Percentiles rank a stretch among this genome's conserved stretches.
Conservation (phyloP, 2,329 filamentous ascomycete genomes). For the Penicillium capsulatum region DNA sequence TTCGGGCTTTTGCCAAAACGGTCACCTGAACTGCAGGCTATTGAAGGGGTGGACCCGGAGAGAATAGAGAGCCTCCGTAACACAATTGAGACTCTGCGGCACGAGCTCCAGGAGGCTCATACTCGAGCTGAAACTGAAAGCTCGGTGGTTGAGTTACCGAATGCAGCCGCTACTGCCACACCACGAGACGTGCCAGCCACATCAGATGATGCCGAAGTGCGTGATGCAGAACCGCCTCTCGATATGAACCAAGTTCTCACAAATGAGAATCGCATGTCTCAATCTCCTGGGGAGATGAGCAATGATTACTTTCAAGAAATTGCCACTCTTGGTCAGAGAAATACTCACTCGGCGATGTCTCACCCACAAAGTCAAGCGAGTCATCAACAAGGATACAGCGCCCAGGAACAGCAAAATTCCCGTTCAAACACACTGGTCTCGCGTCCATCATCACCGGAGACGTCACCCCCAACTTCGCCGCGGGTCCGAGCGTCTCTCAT, state of each 20-base stretch:
- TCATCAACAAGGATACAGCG: constrained; percentile 8
- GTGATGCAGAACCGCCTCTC: constrained; percentile 5
- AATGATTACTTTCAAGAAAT: constrained; percentile 31
- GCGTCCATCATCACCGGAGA: constrained; percentile 37
- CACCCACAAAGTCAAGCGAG: constrained; percentile 13
- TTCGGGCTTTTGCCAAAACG: constrained; percentile 25
- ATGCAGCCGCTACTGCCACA: background rate
- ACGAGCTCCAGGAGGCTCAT: constrained; percentile 24
- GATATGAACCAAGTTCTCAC: constrained; percentile 19
- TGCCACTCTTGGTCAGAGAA: constrained; percentile 23
- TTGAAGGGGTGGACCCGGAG: constrained; percentile 18
- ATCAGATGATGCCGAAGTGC: constrained; percentile 6
- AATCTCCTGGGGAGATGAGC: constrained; percentile 39
- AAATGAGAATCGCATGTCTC: constrained; percentile 37
- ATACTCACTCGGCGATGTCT: constrained; percentile 14
- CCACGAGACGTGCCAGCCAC: constrained; percentile 11
- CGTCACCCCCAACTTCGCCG: constrained; percentile 41
- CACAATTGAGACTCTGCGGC: constrained; percentile 31
- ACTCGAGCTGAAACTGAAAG: constrained; percentile 12
- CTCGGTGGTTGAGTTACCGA: constrained; percentile 11
- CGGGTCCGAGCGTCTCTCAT: constrained; percentile 42
- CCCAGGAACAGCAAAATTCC: constrained; percentile 27
- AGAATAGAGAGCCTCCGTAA: constrained; percentile 28
- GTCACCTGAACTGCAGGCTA: constrained; percentile 13
- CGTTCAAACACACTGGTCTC: constrained; percentile 41